Conservation (phyloP, 176 grass and related monocot genomes). For the Zoysia pacifica region DNA sequence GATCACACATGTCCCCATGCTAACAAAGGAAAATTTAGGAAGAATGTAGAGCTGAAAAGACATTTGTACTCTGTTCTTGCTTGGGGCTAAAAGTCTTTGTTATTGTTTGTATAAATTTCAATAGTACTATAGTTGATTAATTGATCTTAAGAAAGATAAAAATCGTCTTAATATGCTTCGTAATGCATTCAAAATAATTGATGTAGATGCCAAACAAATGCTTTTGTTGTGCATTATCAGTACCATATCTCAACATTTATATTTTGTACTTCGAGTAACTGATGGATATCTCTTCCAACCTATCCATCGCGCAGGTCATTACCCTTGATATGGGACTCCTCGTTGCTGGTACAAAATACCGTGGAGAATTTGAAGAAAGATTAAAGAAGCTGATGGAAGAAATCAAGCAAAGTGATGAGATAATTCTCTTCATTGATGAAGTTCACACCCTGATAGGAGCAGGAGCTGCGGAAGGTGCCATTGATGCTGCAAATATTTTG, state of each 20-base stretch:
- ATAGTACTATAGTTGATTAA: slow-evolving; percentile 14
- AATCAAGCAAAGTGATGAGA: slow-evolving; percentile 95
- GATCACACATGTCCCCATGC: background rate
- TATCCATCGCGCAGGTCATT: slow-evolving; percentile 72
- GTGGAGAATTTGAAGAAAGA: slow-evolving; percentile 97
- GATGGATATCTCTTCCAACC: slow-evolving; percentile 21
- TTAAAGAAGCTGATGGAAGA: slow-evolving; percentile 99
- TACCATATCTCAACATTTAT: background rate
- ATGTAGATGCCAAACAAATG: background rate
- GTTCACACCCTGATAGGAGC: slow-evolving; percentile 97
- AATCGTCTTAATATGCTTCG: background rate
- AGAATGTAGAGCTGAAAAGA: background rate
- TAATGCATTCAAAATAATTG: background rate
- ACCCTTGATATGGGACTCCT: slow-evolving; percentile 95
- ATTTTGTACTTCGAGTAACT: background rate
- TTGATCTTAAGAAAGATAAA: background rate
- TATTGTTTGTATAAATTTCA: background rate
- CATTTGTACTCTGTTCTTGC: background rate
- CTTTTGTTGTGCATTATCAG: background rate
- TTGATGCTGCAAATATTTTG: slow-evolving; percentile 94
- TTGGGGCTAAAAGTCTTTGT: too few species aligned
- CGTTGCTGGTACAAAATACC: slow-evolving; percentile 95
- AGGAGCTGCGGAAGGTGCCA: slow-evolving; percentile 91
- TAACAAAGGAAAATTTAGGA: slow-evolving; percentile 7
- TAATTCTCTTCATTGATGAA: slow-evolving; percentile 97